A percentile compares a stretch with the other conserved stretches of the same genome.
Evolutionary conservation across 2,329 filamentous ascomycete genomes (phyloP).

Genomic region (Cryphonectria parasitica): DNA sequence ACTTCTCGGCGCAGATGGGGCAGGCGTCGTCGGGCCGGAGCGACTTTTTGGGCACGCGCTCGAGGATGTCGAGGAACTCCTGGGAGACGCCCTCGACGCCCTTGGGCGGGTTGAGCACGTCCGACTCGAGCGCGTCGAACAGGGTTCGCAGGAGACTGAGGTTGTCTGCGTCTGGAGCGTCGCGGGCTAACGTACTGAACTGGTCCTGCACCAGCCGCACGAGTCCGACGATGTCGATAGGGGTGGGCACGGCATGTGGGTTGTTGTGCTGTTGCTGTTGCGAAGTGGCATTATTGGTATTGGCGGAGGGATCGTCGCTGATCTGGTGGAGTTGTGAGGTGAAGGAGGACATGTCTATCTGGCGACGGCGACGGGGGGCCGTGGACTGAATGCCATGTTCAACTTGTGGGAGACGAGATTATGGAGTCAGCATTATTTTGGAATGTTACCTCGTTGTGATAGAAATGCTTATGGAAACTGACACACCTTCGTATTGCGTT

Average conservation of each 20-base stretch:
- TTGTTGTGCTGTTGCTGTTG: conserved; percentile 47
- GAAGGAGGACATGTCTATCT: conserved; percentile 68
- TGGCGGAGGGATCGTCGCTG: conserved; percentile 36
- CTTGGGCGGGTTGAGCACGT: conserved; percentile 57
- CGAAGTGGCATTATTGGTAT: conserved; percentile 38
- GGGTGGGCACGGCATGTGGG: conserved; percentile 62
- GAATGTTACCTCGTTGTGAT: background rate
- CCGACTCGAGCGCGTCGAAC: conserved; percentile 50
- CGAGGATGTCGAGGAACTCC: conserved; percentile 62
- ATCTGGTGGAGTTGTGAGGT: conserved; percentile 60
- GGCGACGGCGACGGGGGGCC: conserved; percentile 51
- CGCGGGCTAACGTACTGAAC: conserved; percentile 54
- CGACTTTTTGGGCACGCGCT: conserved; percentile 57
- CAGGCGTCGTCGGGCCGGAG: conserved; percentile 58
- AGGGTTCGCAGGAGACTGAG: conserved; percentile 55
- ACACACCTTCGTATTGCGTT: conserved; percentile 60
- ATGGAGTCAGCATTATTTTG: conserved; percentile 13
- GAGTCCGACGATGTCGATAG: conserved; percentile 60
- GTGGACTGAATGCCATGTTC: conserved; percentile 63
- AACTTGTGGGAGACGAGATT: conserved; percentile 50
- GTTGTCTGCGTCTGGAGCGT: conserved; percentile 54
- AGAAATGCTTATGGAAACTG: background rate
- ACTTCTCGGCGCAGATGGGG: conserved; percentile 66
- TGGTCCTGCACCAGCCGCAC: conserved; percentile 65
- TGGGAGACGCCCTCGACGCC: conserved; percentile 60